Conservation (phyloP, 441 rosid species). For the Erodium chrysanthum region DNA sequence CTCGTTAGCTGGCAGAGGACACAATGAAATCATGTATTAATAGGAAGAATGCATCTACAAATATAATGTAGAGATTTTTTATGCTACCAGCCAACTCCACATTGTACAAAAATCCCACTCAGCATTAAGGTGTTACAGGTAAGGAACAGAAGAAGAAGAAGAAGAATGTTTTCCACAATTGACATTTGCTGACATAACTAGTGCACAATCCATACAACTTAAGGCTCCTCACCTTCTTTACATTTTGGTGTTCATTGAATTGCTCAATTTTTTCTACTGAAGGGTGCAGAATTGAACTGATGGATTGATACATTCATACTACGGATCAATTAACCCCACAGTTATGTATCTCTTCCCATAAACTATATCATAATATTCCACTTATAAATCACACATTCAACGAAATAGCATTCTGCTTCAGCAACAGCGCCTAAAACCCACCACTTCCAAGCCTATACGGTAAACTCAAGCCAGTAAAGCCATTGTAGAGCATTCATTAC, state of each 20-base stretch:
- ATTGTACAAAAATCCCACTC: not conserved
- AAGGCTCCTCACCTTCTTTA: not conserved
- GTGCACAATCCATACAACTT: not conserved
- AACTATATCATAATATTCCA: not conserved
- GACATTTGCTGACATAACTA: not conserved
- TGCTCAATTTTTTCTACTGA: not conserved
- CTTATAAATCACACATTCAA: too few species aligned
- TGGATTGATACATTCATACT: not conserved
- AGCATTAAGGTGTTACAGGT: not conserved
- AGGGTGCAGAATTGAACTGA: not conserved
- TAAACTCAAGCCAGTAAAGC: not conserved
- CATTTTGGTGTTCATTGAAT: not conserved
- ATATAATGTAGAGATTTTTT: not conserved
- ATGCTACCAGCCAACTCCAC: not conserved
- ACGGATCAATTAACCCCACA: not conserved
- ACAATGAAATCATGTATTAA: too few species aligned
- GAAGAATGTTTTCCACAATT: not conserved
- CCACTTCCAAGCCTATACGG: not conserved
- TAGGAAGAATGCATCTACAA: too few species aligned
- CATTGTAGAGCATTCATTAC: not conserved
- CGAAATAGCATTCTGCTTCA: too few species aligned
- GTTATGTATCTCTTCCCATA: not conserved
- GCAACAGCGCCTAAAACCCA: not conserved
- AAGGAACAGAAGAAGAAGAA: too few species aligned
- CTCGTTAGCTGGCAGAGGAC: too few species aligned